phyloP scores from a whole-genome alignment of 2,329 filamentous ascomycete genomes.

The Ophiostoma himal-ulmi region DNA sequence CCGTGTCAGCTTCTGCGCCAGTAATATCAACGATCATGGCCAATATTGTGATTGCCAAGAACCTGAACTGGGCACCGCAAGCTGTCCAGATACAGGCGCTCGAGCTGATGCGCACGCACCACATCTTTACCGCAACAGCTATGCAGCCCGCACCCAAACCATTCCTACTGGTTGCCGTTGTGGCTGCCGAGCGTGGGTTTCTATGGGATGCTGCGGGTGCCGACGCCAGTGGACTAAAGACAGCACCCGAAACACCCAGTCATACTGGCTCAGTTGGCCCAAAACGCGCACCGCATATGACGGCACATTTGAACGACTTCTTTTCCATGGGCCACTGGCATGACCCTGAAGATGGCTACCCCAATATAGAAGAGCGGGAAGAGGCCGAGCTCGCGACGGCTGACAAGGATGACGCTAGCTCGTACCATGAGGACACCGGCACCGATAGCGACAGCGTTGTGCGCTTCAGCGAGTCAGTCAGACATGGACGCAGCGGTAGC shows the following conservation, averaged over 20 bases:
- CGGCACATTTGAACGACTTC: conserved; percentile 65
- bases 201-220: conserved; percentile 19
- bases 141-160: conserved; percentile 68
- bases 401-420: conserved; percentile 1
- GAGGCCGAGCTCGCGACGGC: conserved; percentile 34
- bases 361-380: conserved; percentile 66
- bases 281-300: conserved; percentile 41
- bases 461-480: conserved; percentile 28
- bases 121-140: conserved; percentile 69
- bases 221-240: not conserved
- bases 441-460: conserved; percentile 21
- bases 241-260: not conserved
- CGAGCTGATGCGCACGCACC: conserved; percentile 71
- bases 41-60: conserved; percentile 74
- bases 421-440: not conserved
- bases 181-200: conserved; percentile 46
- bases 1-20: conserved; percentile 22
- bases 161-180: conserved; percentile 75
- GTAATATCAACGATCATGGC: conserved; percentile 49
- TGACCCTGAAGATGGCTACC: conserved; percentile 62
- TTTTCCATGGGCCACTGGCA: conserved; percentile 89
- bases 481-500: conserved; percentile 20
- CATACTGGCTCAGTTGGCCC: conserved; percentile 5
- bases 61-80: conserved; percentile 67
- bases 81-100: conserved; percentile 75